Conservation (phyloP, 345 rosid species). For the Excoecaria cochinchinensis region DNA sequence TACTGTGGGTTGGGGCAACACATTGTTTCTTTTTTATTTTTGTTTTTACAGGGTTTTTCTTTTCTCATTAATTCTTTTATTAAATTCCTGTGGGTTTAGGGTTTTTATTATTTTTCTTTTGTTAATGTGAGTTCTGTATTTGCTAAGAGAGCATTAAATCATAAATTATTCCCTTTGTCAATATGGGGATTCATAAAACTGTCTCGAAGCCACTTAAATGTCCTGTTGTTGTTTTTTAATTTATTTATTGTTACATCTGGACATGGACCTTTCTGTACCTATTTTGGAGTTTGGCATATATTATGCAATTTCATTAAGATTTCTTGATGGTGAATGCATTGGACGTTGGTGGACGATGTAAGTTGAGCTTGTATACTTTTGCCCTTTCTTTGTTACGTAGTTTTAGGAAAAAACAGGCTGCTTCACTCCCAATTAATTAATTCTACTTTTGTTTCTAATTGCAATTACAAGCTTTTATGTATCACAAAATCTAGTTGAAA, state of each 20-base stretch:
- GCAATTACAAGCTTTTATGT: no score
- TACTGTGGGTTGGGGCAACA: conserved; percentile 24
- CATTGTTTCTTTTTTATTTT: conserved; percentile 11
- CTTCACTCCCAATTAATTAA: no score
- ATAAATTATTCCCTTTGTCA: conserved; percentile 26
- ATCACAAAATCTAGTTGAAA: no score
- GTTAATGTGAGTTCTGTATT: conserved; percentile 16
- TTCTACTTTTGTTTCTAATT: no score
- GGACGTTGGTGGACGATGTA: no score
- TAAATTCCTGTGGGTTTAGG: conserved; percentile 22
- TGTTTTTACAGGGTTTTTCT: conserved; percentile 10
- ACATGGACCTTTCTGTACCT: background rate
- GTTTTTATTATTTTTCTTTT: background rate
- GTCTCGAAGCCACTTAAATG: conserved; percentile 11
- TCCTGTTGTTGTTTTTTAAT: conserved; percentile 4
- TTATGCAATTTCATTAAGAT: no score
- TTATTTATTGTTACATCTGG: background rate
- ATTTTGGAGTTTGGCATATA: conserved; percentile 4
- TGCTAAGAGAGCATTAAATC: conserved; percentile 15
- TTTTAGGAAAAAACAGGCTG: no score
- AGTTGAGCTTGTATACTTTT: no score
- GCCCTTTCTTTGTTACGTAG: no score
- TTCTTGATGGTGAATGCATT: no score
- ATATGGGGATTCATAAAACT: conserved; percentile 21
- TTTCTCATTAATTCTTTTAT: conserved; percentile 22